A percentile compares a stretch with the other conserved stretches of the same genome.
These are phyloP conservation scores for Nannochloropsis granulata DNA, from an alignment of 108 stramenopile species.

Conservation along the genomic window DNA sequence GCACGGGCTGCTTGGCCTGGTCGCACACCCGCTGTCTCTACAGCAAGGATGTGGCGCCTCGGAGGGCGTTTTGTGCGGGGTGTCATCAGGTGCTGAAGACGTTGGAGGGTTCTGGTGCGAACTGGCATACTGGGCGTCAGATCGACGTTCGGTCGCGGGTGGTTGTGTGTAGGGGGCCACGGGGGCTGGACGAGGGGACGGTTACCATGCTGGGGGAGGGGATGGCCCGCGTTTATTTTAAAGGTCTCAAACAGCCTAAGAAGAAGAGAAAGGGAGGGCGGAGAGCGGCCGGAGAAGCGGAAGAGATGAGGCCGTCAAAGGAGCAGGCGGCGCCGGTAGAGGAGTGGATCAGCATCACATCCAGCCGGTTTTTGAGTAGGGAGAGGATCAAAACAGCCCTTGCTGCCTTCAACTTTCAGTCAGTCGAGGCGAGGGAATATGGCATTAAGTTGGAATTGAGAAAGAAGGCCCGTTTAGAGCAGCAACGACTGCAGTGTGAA, in stretches of 20 bases:
- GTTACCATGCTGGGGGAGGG: slow-evolving; percentile 20
- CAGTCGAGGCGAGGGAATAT: neutral
- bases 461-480: neutral
- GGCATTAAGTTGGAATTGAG: neutral
- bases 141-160: slow-evolving; percentile 12
- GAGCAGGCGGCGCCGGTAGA: slow-evolving; percentile 4
- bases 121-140: neutral
- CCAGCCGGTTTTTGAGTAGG: slow-evolving; percentile 7
- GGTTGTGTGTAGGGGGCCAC: slow-evolving; percentile 14
- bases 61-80: neutral
- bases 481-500: neutral
- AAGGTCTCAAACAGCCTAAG: neutral
- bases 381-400: neutral
- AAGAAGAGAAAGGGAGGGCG: neutral
- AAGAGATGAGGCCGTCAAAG: neutral
- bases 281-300: neutral
- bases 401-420: neutral
- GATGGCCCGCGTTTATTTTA: slow-evolving; percentile 12
- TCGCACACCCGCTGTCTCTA: neutral
- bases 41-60: neutral
- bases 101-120: neutral
- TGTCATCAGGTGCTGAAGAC: neutral
- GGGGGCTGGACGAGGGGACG: slow-evolving; percentile 1
- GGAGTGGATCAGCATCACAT: slow-evolving; percentile 19
- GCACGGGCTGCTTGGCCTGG: neutral